These are phyloP conservation scores for Erucastrum elatum DNA, from an alignment of 345 rosid genomes.

Conservation along the genomic window DNA sequence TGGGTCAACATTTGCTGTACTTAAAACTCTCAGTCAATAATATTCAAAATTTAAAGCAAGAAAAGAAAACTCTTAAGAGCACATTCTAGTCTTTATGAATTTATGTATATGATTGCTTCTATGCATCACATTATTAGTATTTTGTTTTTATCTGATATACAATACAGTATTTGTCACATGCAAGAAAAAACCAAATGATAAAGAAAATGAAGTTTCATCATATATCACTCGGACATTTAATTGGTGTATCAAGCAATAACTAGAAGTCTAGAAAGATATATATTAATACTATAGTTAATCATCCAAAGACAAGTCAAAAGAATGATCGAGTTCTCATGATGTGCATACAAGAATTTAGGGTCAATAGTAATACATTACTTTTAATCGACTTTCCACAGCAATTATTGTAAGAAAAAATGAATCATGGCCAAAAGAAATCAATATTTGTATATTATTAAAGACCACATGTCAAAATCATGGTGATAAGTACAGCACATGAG, in stretches of 20 bases:
- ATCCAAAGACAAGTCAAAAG: slow-evolving; percentile 23
- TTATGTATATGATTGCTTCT: not conserved
- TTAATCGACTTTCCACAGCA: slow-evolving; percentile 3
- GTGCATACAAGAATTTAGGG: slow-evolving; percentile 12
- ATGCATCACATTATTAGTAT: slow-evolving; percentile 12
- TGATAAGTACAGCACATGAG: slow-evolving; percentile 30
- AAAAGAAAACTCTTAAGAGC: not conserved
- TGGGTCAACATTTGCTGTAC: not conserved
- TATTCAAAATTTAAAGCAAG: not conserved
- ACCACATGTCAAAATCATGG: slow-evolving; percentile 33
- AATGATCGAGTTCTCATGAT: slow-evolving; percentile 29
- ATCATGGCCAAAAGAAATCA: slow-evolving; percentile 11
- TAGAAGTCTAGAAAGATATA: not conserved
- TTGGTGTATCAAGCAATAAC: slow-evolving; percentile 21
- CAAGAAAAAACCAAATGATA: slow-evolving; percentile 17
- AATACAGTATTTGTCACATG: slow-evolving; percentile 31
- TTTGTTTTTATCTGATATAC: slow-evolving; percentile 22
- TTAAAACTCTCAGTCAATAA: not conserved
- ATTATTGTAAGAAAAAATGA: slow-evolving; percentile 2
- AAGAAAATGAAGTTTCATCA: slow-evolving; percentile 25
- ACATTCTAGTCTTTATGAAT: not conserved
- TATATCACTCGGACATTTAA: slow-evolving; percentile 22
- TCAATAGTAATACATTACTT: slow-evolving; percentile 19
- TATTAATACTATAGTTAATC: slow-evolving; percentile 9
- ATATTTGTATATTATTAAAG: slow-evolving; percentile 23